phyloP scores from a whole-genome alignment of 805 yeast species.

The Starmerella apis region DNA sequence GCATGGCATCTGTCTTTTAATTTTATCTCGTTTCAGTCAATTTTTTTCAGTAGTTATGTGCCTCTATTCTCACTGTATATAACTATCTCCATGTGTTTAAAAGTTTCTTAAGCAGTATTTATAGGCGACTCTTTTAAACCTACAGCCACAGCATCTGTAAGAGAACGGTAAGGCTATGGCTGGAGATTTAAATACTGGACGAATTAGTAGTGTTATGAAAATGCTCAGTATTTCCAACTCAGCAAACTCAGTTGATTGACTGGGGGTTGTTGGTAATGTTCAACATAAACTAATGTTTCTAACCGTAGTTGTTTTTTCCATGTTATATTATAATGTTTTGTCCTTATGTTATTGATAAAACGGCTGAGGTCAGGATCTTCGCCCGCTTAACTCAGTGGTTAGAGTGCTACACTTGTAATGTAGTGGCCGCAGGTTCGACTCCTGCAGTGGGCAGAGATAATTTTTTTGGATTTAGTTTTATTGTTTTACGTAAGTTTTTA shows the following conservation, averaged over 20 bases:
- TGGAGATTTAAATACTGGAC: too few species aligned
- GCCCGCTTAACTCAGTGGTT: conserved; percentile 26
- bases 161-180: too few species aligned
- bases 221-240: too few species aligned
- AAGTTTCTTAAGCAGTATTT: too few species aligned
- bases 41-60: background rate
- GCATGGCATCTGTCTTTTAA: background rate
- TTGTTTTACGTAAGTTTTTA: background rate
- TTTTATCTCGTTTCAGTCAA: background rate
- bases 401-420: conserved; percentile 26
- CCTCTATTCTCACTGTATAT: background rate
- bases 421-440: conserved; percentile 26
- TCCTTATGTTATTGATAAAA: background rate
- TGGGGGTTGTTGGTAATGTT: too few species aligned
- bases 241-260: too few species aligned
- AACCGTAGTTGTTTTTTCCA: too few species aligned
- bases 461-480: background rate
- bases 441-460: conserved; percentile 24
- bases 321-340: background rate
- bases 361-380: background rate
- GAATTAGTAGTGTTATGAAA: too few species aligned
- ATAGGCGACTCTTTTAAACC: too few species aligned
- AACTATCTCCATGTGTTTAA: background rate
- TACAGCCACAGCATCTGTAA: too few species aligned
- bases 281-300: too few species aligned